These are phyloP conservation scores for Termitomyces sp. DNA, from an alignment of 1,284 basidiomycete genomes.

Conservation along the genomic window DNA sequence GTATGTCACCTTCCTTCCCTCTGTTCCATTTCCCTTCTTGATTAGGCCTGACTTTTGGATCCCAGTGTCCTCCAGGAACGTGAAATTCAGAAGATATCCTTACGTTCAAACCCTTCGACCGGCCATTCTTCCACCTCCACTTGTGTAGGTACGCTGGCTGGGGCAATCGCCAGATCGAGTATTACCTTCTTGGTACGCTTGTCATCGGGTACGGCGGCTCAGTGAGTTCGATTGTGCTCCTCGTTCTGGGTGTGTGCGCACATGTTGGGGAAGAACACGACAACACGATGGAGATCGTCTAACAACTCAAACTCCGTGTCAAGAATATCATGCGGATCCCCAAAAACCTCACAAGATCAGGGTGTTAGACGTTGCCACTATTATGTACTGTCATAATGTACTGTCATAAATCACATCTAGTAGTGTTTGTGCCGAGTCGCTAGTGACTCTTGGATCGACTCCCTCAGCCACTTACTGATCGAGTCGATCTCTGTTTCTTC, in stretches of 20 bases:
- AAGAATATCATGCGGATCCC: no score
- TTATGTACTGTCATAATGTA: no score
- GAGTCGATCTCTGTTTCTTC: neutral
- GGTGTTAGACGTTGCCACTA: no score
- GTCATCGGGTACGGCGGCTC: conserved; percentile 89
- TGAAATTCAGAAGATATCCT: conserved; percentile 89
- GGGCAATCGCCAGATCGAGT: conserved; percentile 86
- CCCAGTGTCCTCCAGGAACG: conserved; percentile 78
- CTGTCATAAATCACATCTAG: no score
- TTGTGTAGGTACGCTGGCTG: conserved; percentile 98
- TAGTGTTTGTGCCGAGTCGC: neutral
- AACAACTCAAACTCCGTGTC: no score
- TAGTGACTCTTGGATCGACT: neutral
- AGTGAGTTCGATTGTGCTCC: conserved; percentile 56
- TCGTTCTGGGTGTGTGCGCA: conserved; percentile 67
- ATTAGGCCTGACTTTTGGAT: conserved; percentile 1
- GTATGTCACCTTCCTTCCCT: conserved; percentile 42
- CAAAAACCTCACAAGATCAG: no score
- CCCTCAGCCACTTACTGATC: neutral
- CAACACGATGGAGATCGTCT: no score
- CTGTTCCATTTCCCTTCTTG: conserved; percentile 2
- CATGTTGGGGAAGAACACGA: conserved; percentile 70
- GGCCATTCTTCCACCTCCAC: conserved; percentile 88
- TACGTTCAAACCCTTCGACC: conserved; percentile 87
- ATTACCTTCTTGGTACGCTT: conserved; percentile 91